phyloP scores from a whole-genome alignment of 1,284 basidiomycete genomes.

The Omphalotus olearius region DNA sequence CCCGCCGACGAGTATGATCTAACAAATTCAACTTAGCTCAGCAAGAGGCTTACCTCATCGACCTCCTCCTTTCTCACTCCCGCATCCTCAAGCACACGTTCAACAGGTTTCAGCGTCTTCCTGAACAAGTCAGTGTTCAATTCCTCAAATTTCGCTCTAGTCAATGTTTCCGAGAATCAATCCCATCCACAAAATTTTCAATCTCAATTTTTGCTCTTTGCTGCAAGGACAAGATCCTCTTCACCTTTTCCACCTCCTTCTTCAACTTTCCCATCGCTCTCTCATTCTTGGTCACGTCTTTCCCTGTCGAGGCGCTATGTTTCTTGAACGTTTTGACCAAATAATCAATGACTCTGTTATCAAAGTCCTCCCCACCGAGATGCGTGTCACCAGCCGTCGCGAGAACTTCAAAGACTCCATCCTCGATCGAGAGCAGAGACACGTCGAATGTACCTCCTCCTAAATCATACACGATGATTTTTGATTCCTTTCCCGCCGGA shows the following conservation, averaged over 20 bases:
- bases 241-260: slow-evolving; percentile 77
- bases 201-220: slow-evolving; percentile 72
- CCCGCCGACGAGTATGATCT: slow-evolving; percentile 86
- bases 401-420: slow-evolving; percentile 99
- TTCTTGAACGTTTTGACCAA: slow-evolving; percentile 69
- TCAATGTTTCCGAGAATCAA: slow-evolving; percentile 71
- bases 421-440: slow-evolving; percentile 95
- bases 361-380: slow-evolving; percentile 98
- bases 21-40: not conserved
- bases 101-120: slow-evolving; percentile 70
- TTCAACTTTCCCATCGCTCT: slow-evolving; percentile 78
- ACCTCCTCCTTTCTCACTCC: slow-evolving; percentile 63
- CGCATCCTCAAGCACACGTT: slow-evolving; percentile 70
- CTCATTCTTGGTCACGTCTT: slow-evolving; percentile 56
- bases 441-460: slow-evolving; percentile 99
- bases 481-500: slow-evolving; percentile 66
- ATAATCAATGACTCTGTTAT: slow-evolving; percentile 97
- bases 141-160: slow-evolving; percentile 74
- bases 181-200: slow-evolving; percentile 69
- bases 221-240: slow-evolving; percentile 67
- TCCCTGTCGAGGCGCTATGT: slow-evolving; percentile 54
- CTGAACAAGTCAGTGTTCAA: slow-evolving; percentile 71
- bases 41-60: slow-evolving; percentile 47
- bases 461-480: slow-evolving; percentile 96
- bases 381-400: slow-evolving; percentile 99